Conservation (phyloP, 2,329 filamentous ascomycete genomes). For the Cordyceps fumosorosea region DNA sequence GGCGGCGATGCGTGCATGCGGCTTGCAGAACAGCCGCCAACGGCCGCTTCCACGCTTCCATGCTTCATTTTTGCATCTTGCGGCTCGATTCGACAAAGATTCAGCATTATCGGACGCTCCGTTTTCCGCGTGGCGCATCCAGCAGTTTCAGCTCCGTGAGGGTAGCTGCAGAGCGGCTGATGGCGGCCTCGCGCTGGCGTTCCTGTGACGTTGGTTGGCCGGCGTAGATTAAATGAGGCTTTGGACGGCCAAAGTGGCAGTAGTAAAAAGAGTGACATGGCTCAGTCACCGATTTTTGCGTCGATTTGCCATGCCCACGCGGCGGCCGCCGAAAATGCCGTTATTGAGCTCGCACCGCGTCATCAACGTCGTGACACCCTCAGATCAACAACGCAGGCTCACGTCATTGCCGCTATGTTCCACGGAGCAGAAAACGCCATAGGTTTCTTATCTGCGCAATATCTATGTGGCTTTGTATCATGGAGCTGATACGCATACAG, state of each 20-base stretch:
- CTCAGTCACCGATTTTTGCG: neutral
- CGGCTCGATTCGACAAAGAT: no score
- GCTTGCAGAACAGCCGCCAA: neutral
- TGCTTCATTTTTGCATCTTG: neutral
- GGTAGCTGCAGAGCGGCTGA: neutral
- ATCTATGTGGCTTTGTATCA: neutral
- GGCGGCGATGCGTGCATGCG: conserved; percentile 2
- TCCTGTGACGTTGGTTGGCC: neutral
- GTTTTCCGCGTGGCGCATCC: neutral
- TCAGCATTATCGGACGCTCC: neutral
- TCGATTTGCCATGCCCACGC: neutral
- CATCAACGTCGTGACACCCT: neutral
- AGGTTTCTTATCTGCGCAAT: neutral
- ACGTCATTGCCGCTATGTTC: neutral
- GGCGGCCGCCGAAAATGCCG: neutral
- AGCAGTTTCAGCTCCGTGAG: neutral
- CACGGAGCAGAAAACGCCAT: neutral
- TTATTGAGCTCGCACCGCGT: neutral
- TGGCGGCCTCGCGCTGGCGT: neutral
- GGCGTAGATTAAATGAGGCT: neutral
- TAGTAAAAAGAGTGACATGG: neutral
- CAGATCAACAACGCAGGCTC: neutral
- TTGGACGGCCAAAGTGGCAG: neutral
- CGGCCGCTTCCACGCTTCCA: neutral
- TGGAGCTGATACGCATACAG: neutral